Conservation (phyloP, 495 filamentous ascomycete species). For the Xylaria grammica region DNA sequence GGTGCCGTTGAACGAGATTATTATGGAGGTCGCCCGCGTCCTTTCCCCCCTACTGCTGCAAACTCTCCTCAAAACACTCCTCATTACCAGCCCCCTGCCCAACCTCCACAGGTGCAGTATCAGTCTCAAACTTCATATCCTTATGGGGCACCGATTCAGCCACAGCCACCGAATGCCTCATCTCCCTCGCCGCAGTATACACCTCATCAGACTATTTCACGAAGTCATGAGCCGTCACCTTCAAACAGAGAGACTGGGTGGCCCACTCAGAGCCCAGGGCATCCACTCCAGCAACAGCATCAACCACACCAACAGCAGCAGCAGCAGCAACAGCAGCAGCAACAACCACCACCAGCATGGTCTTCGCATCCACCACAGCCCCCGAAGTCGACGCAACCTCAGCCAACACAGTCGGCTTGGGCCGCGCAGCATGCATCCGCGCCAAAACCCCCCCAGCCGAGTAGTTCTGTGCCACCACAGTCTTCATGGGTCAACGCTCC, state of each 20-base stretch:
- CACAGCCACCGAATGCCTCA: slow-evolving; percentile 37
- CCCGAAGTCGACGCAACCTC: slow-evolving; percentile 45
- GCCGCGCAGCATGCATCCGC: slow-evolving; percentile 47
- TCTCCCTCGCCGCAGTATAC: slow-evolving; percentile 46
- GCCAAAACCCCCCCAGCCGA: slow-evolving; percentile 44
- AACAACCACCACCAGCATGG: slow-evolving; percentile 29
- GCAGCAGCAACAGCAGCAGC: slow-evolving; percentile 27
- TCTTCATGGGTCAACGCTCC: slow-evolving; percentile 42
- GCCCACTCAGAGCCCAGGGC: slow-evolving; percentile 31
- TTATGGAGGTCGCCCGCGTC: slow-evolving; percentile 41
- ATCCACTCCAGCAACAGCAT: slow-evolving; percentile 36
- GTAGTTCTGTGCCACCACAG: slow-evolving; percentile 45
- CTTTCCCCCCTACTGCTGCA: slow-evolving; percentile 37
- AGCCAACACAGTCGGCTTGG: slow-evolving; percentile 48
- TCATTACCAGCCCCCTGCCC: slow-evolving; percentile 45
- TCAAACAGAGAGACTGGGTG: slow-evolving; percentile 36
- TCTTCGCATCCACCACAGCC: slow-evolving; percentile 44
- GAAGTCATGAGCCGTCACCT: slow-evolving; percentile 36
- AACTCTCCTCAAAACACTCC: slow-evolving; percentile 46
- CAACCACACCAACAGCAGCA: slow-evolving; percentile 37
- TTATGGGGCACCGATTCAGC: slow-evolving; percentile 37
- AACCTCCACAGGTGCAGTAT: slow-evolving; percentile 36
- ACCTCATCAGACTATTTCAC: slow-evolving; percentile 32
- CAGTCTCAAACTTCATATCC: slow-evolving; percentile 39
- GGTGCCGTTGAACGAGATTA: slow-evolving; percentile 46